Base-by-base conservation (phyloP, 2,329 filamentous ascomycete genomes). In the Talaromyces islandicus region DNA sequence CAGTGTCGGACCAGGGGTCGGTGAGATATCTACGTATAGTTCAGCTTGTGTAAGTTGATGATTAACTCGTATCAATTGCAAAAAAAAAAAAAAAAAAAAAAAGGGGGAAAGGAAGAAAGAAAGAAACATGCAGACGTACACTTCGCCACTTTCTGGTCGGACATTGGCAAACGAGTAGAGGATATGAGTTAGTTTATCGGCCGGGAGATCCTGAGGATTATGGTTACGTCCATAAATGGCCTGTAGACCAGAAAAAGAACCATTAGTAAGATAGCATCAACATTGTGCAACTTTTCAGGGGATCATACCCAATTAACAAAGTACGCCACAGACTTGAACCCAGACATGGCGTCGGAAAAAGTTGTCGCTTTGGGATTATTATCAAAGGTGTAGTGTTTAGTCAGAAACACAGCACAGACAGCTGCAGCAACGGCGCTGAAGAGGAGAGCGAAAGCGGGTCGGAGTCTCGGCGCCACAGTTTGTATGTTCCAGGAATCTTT, bases 141-240 rank as follows among this genome's bases (percentile, higher is more conserved):
- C 90, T 77, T 94, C 90, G 57, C 92, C 92, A 46, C 82, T 85
- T 4, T 92, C 90, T 3, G 87, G 83, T 1, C 86, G 84, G 60
- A 96, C 85, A 72, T 96, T 94, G 69, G 90, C 92, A 76, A 97
- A 97, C 10, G 92, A 83, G 67, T 96, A 96, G 17, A 96, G 84
- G 7, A 96, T 76, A 70, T 97, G 92, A 0, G 92, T 96, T 35
- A 96, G 83, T 63, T 91, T 89, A 58, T 92, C 84, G 2, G 83
- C 87, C 0, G 90, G 90, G 2, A 96, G 82, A 70, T 94, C 86
- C 70, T 94, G 89, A 0, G 92, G 91, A 14, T 86, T 83, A 71
- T 94, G 89, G 69, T 92, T 89, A 61, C 92, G 86, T 48, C 81
- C 90, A 74, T 96, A 96, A 67, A 95, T 93, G 65, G 89, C 90